These are phyloP conservation scores for Coniochaeta prunicola DNA, from an alignment of 2,329 filamentous ascomycete genomes.

Conservation along the genomic window DNA sequence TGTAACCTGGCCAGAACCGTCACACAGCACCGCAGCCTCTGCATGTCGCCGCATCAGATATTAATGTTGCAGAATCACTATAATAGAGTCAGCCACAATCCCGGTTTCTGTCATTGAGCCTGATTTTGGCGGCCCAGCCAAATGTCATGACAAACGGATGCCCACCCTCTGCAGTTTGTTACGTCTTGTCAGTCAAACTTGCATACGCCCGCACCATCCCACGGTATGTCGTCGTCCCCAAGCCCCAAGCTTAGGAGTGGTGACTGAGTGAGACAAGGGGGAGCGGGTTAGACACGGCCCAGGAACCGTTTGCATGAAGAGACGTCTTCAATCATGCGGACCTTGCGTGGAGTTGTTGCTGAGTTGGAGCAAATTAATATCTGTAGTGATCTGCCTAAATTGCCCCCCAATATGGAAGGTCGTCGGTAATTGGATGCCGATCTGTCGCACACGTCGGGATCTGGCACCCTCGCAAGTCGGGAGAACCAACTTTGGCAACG, in stretches of 20 bases:
- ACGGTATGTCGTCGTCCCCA: background rate
- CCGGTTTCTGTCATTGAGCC: background rate
- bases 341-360: background rate
- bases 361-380: background rate
- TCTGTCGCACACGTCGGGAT: background rate
- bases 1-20: background rate
- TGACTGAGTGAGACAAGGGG: background rate
- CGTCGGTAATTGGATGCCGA: background rate
- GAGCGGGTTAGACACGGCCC: background rate
- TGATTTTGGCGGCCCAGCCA: background rate
- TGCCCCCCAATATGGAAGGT: background rate
- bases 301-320: background rate
- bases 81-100: background rate
- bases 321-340: background rate
- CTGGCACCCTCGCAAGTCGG: background rate
- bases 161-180: background rate
- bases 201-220: background rate
- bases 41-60: background rate
- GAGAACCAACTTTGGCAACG: background rate
- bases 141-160: background rate
- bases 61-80: background rate
- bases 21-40: background rate
- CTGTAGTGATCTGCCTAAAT: background rate
- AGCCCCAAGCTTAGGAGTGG: background rate
- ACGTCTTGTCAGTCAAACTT: background rate